Base-by-base conservation (phyloP, 148 eudicot species). In the Rhododendron ferrugineum region DNA sequence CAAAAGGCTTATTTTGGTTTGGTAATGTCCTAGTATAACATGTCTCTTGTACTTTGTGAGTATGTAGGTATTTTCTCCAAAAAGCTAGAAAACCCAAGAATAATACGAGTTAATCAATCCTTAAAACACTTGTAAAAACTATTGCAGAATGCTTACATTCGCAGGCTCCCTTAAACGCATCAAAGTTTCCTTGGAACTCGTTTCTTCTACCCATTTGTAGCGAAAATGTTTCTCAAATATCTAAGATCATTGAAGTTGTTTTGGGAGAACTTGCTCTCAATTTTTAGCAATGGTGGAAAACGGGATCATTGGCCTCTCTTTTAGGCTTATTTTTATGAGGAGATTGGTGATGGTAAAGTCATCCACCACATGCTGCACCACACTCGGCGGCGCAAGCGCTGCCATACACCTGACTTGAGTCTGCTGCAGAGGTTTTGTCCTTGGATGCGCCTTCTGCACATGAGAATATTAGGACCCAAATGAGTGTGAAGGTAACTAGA, bases 351-450 rank as follows among this genome's bases (percentile, higher is more conserved):
- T 3, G 23, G 5, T 79, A 26, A 34, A 58, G 83, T 82, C 84
- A 82, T 40, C 77, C 84, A 44, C 86, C 86, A 64, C 86, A 85
- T 70, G 44, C 86, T 20, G 78, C 83, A 14, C 86, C 86, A 11
- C 86, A 85, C 9, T 32, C 86, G 6, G 86, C 86, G 3, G 36
- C 78, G 7, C 86, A 85, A 1, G 64, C 77, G 11, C 86, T 14
- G 5, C 83, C 86, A 46, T 85, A 30, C 15, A 66, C 82, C 34
- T 28, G 74, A 46, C 58, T 30, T 11, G 83, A 66, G 28, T 79
- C 82, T 60, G 78, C 62, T 60, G 86, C 78, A 2, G 78, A 68
- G 16, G 58, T 44, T 78, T 30, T 85, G 83, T 79, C 86, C 79
- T 14, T 60, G 26, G 83, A 34, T 68, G 84, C 83, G 36, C 87